These are phyloP conservation scores for Selenicereus undatus DNA, from an alignment of 148 eudicot genomes.

Conservation along the genomic window DNA sequence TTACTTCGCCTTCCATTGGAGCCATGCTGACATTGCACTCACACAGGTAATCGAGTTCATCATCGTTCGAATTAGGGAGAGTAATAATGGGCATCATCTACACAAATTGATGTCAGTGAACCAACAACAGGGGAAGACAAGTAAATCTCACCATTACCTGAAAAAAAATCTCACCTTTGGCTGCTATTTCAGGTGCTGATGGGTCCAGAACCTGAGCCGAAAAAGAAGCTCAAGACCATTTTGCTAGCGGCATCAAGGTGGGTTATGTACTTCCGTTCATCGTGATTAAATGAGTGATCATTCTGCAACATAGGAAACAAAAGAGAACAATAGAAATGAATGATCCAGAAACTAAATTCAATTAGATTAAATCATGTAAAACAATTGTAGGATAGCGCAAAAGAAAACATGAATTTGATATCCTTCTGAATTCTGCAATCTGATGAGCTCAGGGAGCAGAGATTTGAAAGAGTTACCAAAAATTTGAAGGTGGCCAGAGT, in stretches of 20 bases:
- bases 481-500: slow-evolving; percentile 92
- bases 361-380: neutral
- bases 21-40: slow-evolving; percentile 62
- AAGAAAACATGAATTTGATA: neutral
- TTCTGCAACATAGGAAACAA: neutral
- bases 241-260: slow-evolving; percentile 94
- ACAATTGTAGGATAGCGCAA: neutral
- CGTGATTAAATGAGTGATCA: neutral
- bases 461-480: slow-evolving; percentile 87
- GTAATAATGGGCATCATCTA: neutral
- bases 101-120: neutral
- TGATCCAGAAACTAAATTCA: neutral
- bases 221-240: slow-evolving; percentile 85
- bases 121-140: slow-evolving; percentile 23
- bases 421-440: slow-evolving; percentile 12
- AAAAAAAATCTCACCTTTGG: neutral
- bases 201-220: slow-evolving; percentile 77
- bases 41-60: slow-evolving; percentile 50
- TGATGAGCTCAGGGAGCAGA: slow-evolving; percentile 64
- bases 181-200: slow-evolving; percentile 59
- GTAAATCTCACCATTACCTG: slow-evolving; percentile 26
- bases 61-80: neutral
- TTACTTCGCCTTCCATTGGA: slow-evolving; percentile 97
- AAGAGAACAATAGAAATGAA: neutral
- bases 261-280: neutral